These are phyloP conservation scores for Colletotrichum spaethianum DNA, from an alignment of 2,329 filamentous ascomycete genomes.

Conservation along the genomic window DNA sequence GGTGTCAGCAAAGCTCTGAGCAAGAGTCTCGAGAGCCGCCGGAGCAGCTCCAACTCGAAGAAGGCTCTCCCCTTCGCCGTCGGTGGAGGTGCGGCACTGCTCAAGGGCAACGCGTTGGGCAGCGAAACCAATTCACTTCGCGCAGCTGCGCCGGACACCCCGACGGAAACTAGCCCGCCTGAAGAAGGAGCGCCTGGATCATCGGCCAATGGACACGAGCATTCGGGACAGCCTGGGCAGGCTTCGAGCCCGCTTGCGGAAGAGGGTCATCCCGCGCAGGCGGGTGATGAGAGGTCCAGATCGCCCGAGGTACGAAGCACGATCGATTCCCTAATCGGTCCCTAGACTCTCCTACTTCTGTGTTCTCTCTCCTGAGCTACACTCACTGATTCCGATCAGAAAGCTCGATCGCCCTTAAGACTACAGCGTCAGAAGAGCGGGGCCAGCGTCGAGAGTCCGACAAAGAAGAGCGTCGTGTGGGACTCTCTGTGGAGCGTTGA, in stretches of 20 bases:
- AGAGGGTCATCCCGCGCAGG: conserved; percentile 31
- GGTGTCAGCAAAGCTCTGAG: conserved; percentile 84
- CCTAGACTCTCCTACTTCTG: conserved; percentile 46
- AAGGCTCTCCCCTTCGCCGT: conserved; percentile 75
- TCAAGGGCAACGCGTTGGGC: conserved; percentile 67
- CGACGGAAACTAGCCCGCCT: conserved; percentile 57
- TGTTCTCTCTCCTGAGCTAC: conserved; percentile 42
- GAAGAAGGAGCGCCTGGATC: conserved; percentile 48
- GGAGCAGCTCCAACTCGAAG: conserved; percentile 89
- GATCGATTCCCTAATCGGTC: conserved; percentile 66
- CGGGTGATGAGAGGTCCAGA: conserved; percentile 35
- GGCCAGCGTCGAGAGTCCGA: conserved; percentile 53
- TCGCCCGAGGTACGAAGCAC: conserved; percentile 67
- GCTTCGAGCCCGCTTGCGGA: conserved; percentile 25
- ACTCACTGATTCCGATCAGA: conserved; percentile 50
- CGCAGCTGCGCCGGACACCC: conserved; percentile 61
- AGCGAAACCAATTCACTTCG: conserved; percentile 73
- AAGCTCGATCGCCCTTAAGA: conserved; percentile 40
- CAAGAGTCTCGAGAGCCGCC: conserved; percentile 91
- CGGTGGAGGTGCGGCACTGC: conserved; percentile 51
- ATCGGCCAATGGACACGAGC: conserved; percentile 27
- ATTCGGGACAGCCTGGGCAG: conserved; percentile 13
- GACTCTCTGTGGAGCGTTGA: conserved; percentile 74
- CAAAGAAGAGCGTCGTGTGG: conserved; percentile 72
- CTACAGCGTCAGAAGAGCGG: conserved; percentile 58